phyloP scores from a whole-genome alignment of 176 grass and related monocot species.

The Zizania latifolia region DNA sequence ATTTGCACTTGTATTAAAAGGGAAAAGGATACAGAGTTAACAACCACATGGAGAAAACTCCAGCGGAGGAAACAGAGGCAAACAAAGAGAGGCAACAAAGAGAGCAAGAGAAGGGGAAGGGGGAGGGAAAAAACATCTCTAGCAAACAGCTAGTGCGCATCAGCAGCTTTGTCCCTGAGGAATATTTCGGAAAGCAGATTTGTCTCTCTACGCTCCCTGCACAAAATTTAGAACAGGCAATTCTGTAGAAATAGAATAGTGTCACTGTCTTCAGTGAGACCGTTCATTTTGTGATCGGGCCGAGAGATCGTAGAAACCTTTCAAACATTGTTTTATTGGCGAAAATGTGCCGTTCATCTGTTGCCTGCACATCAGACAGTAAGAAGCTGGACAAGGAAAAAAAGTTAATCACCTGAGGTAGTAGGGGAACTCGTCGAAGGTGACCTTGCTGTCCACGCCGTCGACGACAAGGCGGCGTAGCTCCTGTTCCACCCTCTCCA shows the following conservation, averaged over 20 bases:
- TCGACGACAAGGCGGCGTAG: slow-evolving; percentile 55
- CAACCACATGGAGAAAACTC: no score
- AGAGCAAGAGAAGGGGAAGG: no score
- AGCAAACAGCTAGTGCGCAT: no score
- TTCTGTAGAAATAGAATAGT: not conserved
- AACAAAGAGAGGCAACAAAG: no score
- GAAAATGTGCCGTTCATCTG: not conserved
- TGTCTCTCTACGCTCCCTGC: not conserved
- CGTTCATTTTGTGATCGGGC: not conserved
- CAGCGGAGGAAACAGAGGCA: no score
- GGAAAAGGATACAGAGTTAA: no score
- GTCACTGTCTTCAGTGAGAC: not conserved
- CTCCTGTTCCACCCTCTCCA: slow-evolving; percentile 69
- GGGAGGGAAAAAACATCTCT: no score
- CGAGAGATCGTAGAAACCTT: not conserved
- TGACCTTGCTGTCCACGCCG: slow-evolving; percentile 56
- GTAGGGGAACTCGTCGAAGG: slow-evolving; percentile 90
- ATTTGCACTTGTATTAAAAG: no score
- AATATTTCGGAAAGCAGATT: not conserved
- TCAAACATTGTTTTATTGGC: not conserved
- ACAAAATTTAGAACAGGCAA: not conserved
- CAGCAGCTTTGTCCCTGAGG: no score
- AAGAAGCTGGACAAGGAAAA: not conserved
- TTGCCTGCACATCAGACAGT: not conserved
- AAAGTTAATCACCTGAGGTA: slow-evolving; percentile 56